These are phyloP conservation scores for Wickerhamiella occidentalis DNA, from an alignment of 805 yeast species.

Conservation along the genomic window DNA sequence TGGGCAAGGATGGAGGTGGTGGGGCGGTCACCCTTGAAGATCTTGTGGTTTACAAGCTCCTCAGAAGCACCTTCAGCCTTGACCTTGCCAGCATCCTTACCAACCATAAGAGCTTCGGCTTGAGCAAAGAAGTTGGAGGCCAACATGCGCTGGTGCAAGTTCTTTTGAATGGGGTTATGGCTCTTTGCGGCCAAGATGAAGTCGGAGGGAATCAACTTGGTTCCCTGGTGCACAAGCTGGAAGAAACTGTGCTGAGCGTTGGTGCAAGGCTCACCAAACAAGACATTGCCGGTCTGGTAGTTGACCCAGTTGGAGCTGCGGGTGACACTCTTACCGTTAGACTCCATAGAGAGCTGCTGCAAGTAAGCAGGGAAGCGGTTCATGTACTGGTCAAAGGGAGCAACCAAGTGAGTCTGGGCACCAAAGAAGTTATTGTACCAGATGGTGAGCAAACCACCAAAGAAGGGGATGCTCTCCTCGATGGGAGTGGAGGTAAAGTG, in stretches of 20 bases:
- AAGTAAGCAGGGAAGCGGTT: slow-evolving; percentile 99
- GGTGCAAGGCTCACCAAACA: slow-evolving; percentile 98
- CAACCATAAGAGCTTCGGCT: slow-evolving; percentile 94
- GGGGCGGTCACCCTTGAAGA: slow-evolving; percentile 97
- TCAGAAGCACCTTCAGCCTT: slow-evolving; percentile 83
- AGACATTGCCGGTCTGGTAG: slow-evolving; percentile 90
- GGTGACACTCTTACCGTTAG: slow-evolving; percentile 95
- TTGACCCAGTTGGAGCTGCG: slow-evolving; percentile 82
- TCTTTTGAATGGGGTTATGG: slow-evolving; percentile 90
- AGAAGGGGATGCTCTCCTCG: slow-evolving; percentile 80
- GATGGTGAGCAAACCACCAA: slow-evolving; percentile 87
- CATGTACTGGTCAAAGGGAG: slow-evolving; percentile 97
- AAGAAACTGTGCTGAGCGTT: slow-evolving; percentile 99
- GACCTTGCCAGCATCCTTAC: slow-evolving; percentile 69
- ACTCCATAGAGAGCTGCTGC: slow-evolving; percentile 98
- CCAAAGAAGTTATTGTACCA: slow-evolving; percentile 99
- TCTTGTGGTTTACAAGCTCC: slow-evolving; percentile 84
- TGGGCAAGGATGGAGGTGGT: slow-evolving; percentile 94
- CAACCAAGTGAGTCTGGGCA: slow-evolving; percentile 96
- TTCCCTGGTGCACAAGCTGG: slow-evolving; percentile 98
- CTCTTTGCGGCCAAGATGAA: slow-evolving; percentile 95
- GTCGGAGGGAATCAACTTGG: slow-evolving; percentile 93
- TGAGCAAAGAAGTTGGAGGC: slow-evolving; percentile 99
- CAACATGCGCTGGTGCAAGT: slow-evolving; percentile 92
- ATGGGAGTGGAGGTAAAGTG: slow-evolving; percentile 79